Base-by-base conservation (phyloP, 1,139 yeast species). In the Williopsis jadinii region DNA sequence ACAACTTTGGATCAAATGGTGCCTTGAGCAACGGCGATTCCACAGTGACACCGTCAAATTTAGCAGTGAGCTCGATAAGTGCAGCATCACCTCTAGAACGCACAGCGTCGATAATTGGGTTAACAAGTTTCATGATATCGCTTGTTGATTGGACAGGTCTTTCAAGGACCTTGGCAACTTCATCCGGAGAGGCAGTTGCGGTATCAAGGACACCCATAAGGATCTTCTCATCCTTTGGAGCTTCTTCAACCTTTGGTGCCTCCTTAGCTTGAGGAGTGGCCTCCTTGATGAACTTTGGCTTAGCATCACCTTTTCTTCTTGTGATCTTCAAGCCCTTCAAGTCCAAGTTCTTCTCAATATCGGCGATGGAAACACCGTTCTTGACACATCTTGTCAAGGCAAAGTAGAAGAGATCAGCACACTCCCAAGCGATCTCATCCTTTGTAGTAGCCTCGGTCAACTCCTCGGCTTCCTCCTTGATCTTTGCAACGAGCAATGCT, bases 381-480 rank as follows among this genome's bases (percentile, higher is more conserved):
- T 86, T 81, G 35, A 84, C 82, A 51, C 94, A 78, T 74, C 87
- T 85, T n/a, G 87, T 73, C 71, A 90, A 64, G 10, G 94, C 90
- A 63, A 94, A 94, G 65, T 94, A 92, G 44, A 94, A 64, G 59
- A 92, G 71, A 61, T 94, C 99, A 8, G 98, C 98, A 43, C 95
- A 92, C 65, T 92, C 98, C 96, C 97, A 92, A 0, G 97, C 84
- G 41, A 88, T 75, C 49, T 92, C 97, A 3, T 75, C 75, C 51
- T 72, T 71, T 9, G 71, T 56, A 42, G 64, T 61, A 14, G 98
- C 97, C 44, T 87, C 97, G 33, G 90, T 80, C 49, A 92, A 75
- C 63, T 94, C 99, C 57, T 92, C 97, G 42, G 96, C 95, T 64
- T 92, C 99, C 67, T 92, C 98, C 61, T 80, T 78, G 63, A 92